phyloP scores from a whole-genome alignment of 2,329 filamentous ascomycete genomes.

The Pseudonectria buxi region DNA sequence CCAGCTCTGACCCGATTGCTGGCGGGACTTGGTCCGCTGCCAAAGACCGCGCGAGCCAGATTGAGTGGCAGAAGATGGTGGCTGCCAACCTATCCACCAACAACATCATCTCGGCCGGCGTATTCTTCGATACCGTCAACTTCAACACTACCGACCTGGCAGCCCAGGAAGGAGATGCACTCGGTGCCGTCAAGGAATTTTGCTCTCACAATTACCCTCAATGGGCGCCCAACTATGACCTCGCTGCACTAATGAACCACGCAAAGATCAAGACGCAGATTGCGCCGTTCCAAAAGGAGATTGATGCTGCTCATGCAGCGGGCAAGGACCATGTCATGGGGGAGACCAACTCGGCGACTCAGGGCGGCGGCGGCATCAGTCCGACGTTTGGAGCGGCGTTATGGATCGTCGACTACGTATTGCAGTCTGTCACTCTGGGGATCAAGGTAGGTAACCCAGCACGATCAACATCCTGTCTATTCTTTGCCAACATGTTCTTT shows the following conservation, averaged over 20 bases:
- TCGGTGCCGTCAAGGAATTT: slow-evolving; percentile 33
- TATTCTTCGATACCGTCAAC: slow-evolving; percentile 26
- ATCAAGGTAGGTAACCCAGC: too few species aligned
- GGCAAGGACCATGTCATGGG: slow-evolving; percentile 36
- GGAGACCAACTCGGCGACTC: slow-evolving; percentile 39
- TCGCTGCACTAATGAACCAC: slow-evolving; percentile 36
- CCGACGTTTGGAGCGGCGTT: slow-evolving; percentile 34
- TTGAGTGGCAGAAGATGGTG: slow-evolving; percentile 27
- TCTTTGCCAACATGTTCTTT: not conserved
- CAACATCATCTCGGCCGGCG: slow-evolving; percentile 26
- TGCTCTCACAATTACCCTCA: slow-evolving; percentile 41
- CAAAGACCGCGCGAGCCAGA: slow-evolving; percentile 26
- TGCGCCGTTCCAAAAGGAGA: slow-evolving; percentile 29
- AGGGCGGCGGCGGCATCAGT: slow-evolving; percentile 32
- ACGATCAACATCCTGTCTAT: not conserved
- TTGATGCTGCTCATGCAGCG: slow-evolving; percentile 27
- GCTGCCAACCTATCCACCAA: slow-evolving; percentile 21
- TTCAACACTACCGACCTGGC: slow-evolving; percentile 32
- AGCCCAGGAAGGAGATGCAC: slow-evolving; percentile 29
- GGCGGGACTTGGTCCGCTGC: slow-evolving; percentile 24
- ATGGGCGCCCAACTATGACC: slow-evolving; percentile 25
- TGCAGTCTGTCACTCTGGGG: slow-evolving; percentile 25
- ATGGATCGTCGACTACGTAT: slow-evolving; percentile 35
- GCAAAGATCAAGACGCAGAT: slow-evolving; percentile 32
- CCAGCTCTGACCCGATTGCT: slow-evolving; percentile 15